Evolutionary conservation across 345 rosid species (phyloP), one percentile per base, ranked within the genome.

Genomic region (Moringa oleifera): DNA sequence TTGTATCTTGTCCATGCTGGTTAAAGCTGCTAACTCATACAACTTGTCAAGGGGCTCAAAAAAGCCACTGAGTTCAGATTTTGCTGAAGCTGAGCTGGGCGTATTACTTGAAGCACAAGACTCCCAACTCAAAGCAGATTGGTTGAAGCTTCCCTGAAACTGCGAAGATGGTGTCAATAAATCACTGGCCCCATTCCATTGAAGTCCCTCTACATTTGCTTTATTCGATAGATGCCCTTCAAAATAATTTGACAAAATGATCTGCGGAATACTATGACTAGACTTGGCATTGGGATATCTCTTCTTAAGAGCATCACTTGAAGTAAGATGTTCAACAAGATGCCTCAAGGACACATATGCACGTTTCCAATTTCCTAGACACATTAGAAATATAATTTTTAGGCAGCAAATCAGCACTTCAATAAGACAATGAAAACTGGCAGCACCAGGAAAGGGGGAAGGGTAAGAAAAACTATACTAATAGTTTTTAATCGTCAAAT

Each of bases 281-380:
- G 62, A 61, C 69, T 71, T 74, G 36, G 75, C 63, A 76, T 64
- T 24, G 63, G 25, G 18, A 60, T 49, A 24, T 62, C 64, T 70
- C 70, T 66, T 72, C 71, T 72, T 58, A 51, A 84, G 75, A 71
- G 68, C 63, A 73, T 64, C 47, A 58, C 53, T 55, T 67, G 83
- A 74, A 64, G 72, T 68, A 68, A 85, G 73, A 69, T 63, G 70
- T 57, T 83, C 88, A 63, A 80, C 79, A 70, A 89, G 87, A 84
- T 92, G 96, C 73, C 74, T 80, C 74, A 92, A 62, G 67, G 95
- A 84, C 62, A 65, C 75, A 68, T 70, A 79, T 65, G 96, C 96
- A 68, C 95, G 91, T 72, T 82, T 89, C 96, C 96, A 87, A 65
- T 83, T 83, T 55, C 98, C 98, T 92, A 73, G 73, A 78, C 69